Percentiles rank a stretch among this genome's conserved stretches.
phyloP scores from a whole-genome alignment of 176 grass and related monocot genomes.

The Coix lacrymajobi region DNA sequence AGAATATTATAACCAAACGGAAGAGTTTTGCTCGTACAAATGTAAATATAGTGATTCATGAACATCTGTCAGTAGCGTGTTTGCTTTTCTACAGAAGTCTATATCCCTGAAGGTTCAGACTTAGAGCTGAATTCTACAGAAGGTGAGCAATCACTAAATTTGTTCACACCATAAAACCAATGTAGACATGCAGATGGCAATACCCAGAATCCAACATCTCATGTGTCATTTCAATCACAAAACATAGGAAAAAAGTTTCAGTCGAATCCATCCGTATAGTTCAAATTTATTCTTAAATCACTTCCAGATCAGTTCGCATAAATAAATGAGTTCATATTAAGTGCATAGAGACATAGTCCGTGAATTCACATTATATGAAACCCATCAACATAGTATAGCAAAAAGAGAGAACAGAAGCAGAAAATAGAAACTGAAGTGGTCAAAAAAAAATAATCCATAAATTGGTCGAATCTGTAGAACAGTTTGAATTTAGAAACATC shows the following conservation, averaged over 20 bases:
- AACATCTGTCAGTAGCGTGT: neutral
- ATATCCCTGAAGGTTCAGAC: constrained; percentile 21
- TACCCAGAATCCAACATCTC: constrained; percentile 18
- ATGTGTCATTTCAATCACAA: constrained; percentile 15
- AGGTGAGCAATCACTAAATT: constrained; percentile 4
- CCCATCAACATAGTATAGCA: neutral
- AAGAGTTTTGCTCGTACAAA: neutral
- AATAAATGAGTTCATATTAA: constrained; percentile 6
- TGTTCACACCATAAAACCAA: constrained; percentile 20
- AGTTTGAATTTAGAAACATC: constrained; percentile 5
- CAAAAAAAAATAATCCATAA: constrained; percentile 19
- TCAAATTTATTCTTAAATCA: constrained; percentile 14
- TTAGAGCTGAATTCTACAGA: neutral
- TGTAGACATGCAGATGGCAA: neutral
- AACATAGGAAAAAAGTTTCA: neutral
- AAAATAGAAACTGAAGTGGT: constrained; percentile 11
- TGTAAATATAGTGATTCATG: constrained; percentile 6
- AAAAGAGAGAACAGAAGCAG: neutral
- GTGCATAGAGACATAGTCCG: neutral
- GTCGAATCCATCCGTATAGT: neutral
- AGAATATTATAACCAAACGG: constrained; percentile 27
- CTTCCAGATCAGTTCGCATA: neutral
- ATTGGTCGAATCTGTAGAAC: constrained; percentile 7
- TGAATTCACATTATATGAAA: neutral
- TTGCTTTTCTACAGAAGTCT: constrained; percentile 11